Percentiles rank a stretch among this genome's conserved stretches.
Conservation (phyloP, 1,284 basidiomycete species). For the Gymnopus androsaceus region DNA sequence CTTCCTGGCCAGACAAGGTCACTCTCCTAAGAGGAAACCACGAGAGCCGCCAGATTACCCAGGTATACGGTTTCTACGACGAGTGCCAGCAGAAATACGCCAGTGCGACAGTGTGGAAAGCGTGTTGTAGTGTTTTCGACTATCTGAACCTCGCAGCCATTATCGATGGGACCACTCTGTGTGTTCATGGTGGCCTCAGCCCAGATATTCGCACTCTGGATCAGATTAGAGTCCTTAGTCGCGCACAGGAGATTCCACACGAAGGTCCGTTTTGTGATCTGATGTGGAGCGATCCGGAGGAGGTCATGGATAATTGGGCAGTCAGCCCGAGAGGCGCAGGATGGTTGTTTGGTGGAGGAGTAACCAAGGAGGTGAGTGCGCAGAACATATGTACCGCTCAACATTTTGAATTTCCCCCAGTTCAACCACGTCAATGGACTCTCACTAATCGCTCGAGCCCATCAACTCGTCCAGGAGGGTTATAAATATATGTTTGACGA, state of each 20-base stretch:
- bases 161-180: constrained; percentile 88
- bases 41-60: constrained; percentile 95
- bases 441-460: constrained; percentile 85
- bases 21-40: constrained; percentile 94
- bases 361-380: constrained; percentile 76
- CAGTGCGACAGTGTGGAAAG: constrained; percentile 92
- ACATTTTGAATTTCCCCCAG: constrained; percentile 37
- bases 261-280: constrained; percentile 97
- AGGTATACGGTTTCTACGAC: constrained; percentile 98
- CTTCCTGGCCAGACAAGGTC: constrained; percentile 92
- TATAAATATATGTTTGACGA: constrained; percentile 98
- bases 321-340: constrained; percentile 94
- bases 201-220: constrained; percentile 92
- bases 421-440: constrained; percentile 92
- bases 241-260: constrained; percentile 95
- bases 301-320: constrained; percentile 88
- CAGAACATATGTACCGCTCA: not conserved
- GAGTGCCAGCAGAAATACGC: constrained; percentile 98
- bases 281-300: constrained; percentile 98
- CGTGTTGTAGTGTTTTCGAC: constrained; percentile 94
- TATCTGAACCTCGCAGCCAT: constrained; percentile 93
- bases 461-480: constrained; percentile 95
- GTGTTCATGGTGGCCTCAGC: constrained; percentile 91
- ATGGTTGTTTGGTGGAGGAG: constrained; percentile 90
- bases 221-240: constrained; percentile 87